Evolutionary conservation across 176 grass and related monocot genomes (phyloP).

Genomic region (Rhipidocladum racemiflorum): DNA sequence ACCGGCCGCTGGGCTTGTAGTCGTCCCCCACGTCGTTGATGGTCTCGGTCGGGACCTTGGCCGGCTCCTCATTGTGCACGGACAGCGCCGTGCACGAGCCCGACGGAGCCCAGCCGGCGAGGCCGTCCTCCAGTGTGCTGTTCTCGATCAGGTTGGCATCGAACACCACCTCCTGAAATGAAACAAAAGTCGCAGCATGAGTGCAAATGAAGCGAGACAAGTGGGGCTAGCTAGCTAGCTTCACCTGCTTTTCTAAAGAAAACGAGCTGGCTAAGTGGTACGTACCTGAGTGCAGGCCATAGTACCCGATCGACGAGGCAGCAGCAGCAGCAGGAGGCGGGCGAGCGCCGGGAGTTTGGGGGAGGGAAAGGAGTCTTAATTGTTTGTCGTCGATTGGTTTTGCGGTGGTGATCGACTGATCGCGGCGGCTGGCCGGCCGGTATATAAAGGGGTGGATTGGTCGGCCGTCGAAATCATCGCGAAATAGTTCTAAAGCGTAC

Average conservation of each 20-base stretch:
- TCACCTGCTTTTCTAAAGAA: not conserved
- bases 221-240: not conserved
- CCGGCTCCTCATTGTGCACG: not conserved
- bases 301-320: not conserved
- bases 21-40: slow-evolving; percentile 12
- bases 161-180: slow-evolving; percentile 30
- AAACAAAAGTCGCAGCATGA: not conserved
- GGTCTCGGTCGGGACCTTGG: slow-evolving; percentile 10
- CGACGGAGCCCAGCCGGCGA: slow-evolving; percentile 35
- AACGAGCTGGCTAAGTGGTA: not conserved
- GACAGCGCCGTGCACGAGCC: slow-evolving; percentile 36
- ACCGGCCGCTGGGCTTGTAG: slow-evolving; percentile 16
- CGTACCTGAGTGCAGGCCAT: slow-evolving; percentile 36
- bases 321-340: not conserved
- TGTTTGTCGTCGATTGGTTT: not conserved
- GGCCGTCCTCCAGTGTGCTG: slow-evolving; percentile 44
- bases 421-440: not conserved
- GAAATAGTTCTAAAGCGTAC: slow-evolving; percentile 19
- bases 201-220: not conserved
- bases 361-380: not conserved
- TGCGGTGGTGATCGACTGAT: slow-evolving; percentile 20
- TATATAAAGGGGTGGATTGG: slow-evolving; percentile 26
- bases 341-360: not conserved
- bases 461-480: slow-evolving; percentile 26
- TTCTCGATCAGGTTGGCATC: slow-evolving; percentile 54